Evolutionary conservation across 2,329 filamentous ascomycete genomes (phyloP), one percentile per base, ranked within the genome.

Genomic region (Thielaviopsis euricoi): DNA sequence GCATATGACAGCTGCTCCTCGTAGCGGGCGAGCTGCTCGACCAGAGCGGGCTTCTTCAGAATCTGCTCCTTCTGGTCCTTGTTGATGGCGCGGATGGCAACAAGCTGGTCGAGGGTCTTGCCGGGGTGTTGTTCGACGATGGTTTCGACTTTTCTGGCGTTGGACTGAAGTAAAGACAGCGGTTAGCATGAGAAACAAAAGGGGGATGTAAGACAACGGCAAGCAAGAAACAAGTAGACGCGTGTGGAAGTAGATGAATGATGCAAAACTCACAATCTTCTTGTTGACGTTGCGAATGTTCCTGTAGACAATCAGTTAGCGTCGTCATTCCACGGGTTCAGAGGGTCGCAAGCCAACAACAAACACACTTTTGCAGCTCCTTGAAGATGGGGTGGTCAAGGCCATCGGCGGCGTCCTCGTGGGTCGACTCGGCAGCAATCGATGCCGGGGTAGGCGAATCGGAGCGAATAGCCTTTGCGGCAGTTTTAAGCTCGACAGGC

Each of bases 251-350:
- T 9, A 23, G n/a, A 48, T 7, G 40, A 13, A 33, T 29, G 69
- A 33, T 29, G 69, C 5, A 58, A 49, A 17, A 75, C 86, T 74
- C 73, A 95, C 88, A 66, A 97, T 83, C 74, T 96, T 96, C 80
- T 96, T 97, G 76, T 83, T 86, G 67, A 93, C 75, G 71, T 93
- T 95, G 67, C 91, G 89, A 65, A 96, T 87, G 71, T 82, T 89
- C 78, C 89, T 95, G 13, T 10, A 62, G 23, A 61, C 53, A 23
- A 25, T 51, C 17, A 58, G 49, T 52, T 57, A 63, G 58, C 54
- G 62, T 66, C 62, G 29, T 33, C 29, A 33, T 33, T 33, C 29
- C 29, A 33, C 3, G 12, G 5, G 12, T 33, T 10, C 2, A 33
- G 9, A 6, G 29, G 55, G 23, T 51, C 19, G 52, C 19, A 13